Percentiles rank a stretch among this genome's conserved stretches.
Evolutionary conservation across 2,329 filamentous ascomycete genomes (phyloP).

Genomic region (Colletotrichum falcatum): DNA sequence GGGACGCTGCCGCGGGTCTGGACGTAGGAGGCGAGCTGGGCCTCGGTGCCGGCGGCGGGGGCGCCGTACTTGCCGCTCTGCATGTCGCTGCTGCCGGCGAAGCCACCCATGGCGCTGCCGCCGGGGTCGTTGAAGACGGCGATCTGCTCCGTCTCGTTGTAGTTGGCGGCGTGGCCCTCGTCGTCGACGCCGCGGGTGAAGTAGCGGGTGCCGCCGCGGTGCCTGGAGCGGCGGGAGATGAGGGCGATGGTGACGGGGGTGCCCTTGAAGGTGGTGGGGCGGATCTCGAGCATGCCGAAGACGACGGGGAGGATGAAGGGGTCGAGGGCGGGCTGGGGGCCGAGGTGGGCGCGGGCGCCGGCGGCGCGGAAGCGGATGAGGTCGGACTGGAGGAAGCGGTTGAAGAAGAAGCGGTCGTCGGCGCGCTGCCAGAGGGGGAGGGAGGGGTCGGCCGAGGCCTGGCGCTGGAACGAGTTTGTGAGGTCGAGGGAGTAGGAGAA

Average conservation of each 20-base stretch:
- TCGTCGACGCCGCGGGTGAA: slow-evolving; percentile 96
- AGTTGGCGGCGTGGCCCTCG: slow-evolving; percentile 95
- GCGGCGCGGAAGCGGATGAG: slow-evolving; percentile 86
- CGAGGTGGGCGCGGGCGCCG: slow-evolving; percentile 72
- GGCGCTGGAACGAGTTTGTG: slow-evolving; percentile 96
- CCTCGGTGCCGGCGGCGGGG: slow-evolving; percentile 66
- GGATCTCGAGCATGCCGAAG: slow-evolving; percentile 95
- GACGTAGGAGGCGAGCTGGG: slow-evolving; percentile 92
- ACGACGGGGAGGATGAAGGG: slow-evolving; percentile 96
- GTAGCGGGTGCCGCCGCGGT: slow-evolving; percentile 91
- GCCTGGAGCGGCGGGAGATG: slow-evolving; percentile 88
- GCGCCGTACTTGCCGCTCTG: slow-evolving; percentile 76
- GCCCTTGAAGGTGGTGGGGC: slow-evolving; percentile 85
- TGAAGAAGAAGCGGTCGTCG: slow-evolving; percentile 99
- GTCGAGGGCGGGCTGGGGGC: slow-evolving; percentile 81
- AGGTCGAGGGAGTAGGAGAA: slow-evolving; percentile 98
- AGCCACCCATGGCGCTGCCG: slow-evolving; percentile 79
- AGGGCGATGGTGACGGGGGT: slow-evolving; percentile 87
- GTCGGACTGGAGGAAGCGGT: slow-evolving; percentile 90
- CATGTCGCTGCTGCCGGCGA: slow-evolving; percentile 80
- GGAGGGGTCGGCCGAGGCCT: slow-evolving; percentile 79
- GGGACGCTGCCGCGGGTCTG: slow-evolving; percentile 97
- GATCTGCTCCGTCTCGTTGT: slow-evolving; percentile 97
- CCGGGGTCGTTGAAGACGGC: slow-evolving; percentile 87
- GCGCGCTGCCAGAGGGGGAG: slow-evolving; percentile 89